These are phyloP conservation scores for Colletotrichum eremochloae DNA, from an alignment of 2,329 filamentous ascomycete species.

Conservation along the genomic window DNA sequence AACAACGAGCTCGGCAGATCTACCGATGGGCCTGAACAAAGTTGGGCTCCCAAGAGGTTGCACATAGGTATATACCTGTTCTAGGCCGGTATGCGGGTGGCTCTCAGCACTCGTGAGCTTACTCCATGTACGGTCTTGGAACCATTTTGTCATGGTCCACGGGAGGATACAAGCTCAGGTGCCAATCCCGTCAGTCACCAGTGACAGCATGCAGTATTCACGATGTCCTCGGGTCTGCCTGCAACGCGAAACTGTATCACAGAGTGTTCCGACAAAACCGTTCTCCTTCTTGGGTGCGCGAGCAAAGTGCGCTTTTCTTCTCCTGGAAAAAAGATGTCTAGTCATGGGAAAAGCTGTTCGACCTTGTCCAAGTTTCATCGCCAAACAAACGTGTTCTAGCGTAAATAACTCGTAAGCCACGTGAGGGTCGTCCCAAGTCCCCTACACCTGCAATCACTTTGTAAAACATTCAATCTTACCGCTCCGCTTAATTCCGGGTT, in stretches of 20 bases:
- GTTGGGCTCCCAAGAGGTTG: not conserved
- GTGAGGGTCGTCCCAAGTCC: not conserved
- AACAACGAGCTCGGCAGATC: constrained; percentile 3
- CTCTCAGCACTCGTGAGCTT: no score
- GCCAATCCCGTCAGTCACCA: not conserved
- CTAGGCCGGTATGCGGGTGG: no score
- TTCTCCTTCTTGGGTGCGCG: not conserved
- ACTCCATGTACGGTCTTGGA: not conserved
- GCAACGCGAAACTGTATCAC: not conserved
- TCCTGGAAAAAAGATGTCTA: not conserved
- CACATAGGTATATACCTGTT: not conserved
- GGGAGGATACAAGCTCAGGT: not conserved
- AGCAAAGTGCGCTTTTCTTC: not conserved
- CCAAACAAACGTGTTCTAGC: not conserved
- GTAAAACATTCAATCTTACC: not conserved
- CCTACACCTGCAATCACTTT: not conserved
- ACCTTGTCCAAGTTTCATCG: not conserved
- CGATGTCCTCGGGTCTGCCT: no score
- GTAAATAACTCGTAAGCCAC: not conserved
- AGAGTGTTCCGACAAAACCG: not conserved
- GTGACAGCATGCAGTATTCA: not conserved
- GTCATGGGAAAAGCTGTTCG: not conserved
- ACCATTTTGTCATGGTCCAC: not conserved
- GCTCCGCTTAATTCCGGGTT: not conserved
- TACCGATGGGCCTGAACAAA: not conserved